These are phyloP conservation scores for Forsythia suspensa DNA, from an alignment of 257 asterid genomes.

Conservation along the genomic window DNA sequence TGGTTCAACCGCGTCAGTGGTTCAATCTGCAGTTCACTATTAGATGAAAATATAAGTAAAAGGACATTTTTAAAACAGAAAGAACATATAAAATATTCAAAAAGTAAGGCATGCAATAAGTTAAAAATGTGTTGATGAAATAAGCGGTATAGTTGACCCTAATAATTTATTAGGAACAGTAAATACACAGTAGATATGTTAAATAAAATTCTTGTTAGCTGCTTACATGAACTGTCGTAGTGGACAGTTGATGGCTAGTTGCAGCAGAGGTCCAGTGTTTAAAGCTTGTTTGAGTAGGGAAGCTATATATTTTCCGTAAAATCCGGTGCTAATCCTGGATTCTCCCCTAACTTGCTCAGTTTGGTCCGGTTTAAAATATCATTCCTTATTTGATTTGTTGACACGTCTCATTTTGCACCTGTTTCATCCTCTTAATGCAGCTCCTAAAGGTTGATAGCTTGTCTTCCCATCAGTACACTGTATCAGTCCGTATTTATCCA, in stretches of 20 bases:
- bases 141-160: background rate
- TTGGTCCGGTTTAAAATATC: background rate
- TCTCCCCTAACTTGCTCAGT: background rate
- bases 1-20: background rate
- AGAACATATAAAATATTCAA: background rate
- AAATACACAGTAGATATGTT: background rate
- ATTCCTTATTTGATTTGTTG: slow-evolving; percentile 9
- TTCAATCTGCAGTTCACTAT: background rate
- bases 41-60: background rate
- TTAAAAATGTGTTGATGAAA: background rate
- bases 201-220: background rate
- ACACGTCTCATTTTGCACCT: slow-evolving; percentile 26
- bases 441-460: slow-evolving; percentile 63
- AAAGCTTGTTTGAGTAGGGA: background rate
- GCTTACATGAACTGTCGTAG: background rate
- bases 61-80: background rate
- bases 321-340: background rate
- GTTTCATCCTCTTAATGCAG: slow-evolving; percentile 47
- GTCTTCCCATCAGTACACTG: slow-evolving; percentile 67
- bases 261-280: background rate
- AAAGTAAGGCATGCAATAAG: background rate
- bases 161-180: background rate
- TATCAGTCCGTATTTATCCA: slow-evolving; percentile 58
- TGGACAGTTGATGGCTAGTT: background rate
- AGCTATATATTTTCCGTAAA: background rate